Conservation (phyloP, 2,329 filamentous ascomycete genomes). For the Aspergillus quadricinctus region DNA sequence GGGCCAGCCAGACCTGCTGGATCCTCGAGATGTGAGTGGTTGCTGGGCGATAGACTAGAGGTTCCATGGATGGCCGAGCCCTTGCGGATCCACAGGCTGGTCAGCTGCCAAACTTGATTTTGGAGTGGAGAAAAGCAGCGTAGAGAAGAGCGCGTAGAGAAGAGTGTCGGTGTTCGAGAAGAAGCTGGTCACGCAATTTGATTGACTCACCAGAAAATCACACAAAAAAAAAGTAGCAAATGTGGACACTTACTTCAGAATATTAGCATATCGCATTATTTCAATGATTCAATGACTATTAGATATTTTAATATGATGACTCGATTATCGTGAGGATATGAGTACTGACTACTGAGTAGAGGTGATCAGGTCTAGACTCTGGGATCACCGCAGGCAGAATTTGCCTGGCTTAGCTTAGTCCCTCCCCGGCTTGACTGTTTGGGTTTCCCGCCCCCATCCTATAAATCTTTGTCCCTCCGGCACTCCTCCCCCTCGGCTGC, state of each 20-base stretch:
- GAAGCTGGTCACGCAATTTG: neutral
- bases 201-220: neutral
- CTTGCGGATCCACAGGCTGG: neutral
- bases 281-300: neutral
- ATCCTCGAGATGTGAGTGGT: neutral
- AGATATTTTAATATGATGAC: too few relatives aligned
- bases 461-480: neutral
- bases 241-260: neutral
- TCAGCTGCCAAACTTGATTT: neutral
- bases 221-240: neutral
- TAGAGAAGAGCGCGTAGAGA: neutral
- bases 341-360: too few relatives aligned
- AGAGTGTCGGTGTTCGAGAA: neutral
- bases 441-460: neutral
- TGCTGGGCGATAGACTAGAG: neutral
- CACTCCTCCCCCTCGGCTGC: neutral
- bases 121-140: neutral
- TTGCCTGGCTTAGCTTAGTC: neutral
- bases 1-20: neutral
- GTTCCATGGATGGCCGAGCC: neutral
- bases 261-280: neutral
- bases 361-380: neutral
- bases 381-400: neutral
- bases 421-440: neutral
- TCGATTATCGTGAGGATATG: too few relatives aligned